Conservation (phyloP, 2,329 filamentous ascomycete species). For the Cordyceps cicadae region DNA sequence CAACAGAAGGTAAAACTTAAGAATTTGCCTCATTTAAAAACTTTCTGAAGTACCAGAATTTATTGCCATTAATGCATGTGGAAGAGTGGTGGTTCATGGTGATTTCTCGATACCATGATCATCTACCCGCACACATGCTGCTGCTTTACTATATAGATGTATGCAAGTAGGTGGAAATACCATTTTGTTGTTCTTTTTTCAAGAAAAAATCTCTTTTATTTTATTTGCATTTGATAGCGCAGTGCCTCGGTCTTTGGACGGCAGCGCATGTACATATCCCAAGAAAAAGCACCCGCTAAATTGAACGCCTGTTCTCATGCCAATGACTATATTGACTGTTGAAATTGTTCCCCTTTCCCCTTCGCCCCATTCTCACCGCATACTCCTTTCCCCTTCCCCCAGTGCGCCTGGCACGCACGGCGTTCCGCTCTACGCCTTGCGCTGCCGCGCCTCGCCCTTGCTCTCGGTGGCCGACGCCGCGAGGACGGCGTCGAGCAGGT, state of each 20-base stretch:
- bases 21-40: neutral
- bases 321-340: neutral
- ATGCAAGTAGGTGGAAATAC: constrained; percentile 4
- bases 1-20: neutral
- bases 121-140: neutral
- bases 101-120: neutral
- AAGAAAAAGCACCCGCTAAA: neutral
- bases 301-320: neutral
- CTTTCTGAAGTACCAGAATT: neutral
- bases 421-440: constrained; percentile 32
- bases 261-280: neutral
- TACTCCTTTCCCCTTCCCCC: too few relatives aligned
- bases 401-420: too few relatives aligned
- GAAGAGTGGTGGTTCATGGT: neutral
- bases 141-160: neutral
- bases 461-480: constrained; percentile 28
- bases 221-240: neutral
- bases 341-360: neutral
- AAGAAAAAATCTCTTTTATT: neutral
- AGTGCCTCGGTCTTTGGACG: neutral
- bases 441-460: constrained; percentile 35
- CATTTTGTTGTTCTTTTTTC: neutral
- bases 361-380: neutral
- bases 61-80: neutral
- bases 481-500: constrained; percentile 41